These are phyloP conservation scores for Naganishia friedmannii DNA, from an alignment of 768 basidiomycete species.

Conservation along the genomic window DNA sequence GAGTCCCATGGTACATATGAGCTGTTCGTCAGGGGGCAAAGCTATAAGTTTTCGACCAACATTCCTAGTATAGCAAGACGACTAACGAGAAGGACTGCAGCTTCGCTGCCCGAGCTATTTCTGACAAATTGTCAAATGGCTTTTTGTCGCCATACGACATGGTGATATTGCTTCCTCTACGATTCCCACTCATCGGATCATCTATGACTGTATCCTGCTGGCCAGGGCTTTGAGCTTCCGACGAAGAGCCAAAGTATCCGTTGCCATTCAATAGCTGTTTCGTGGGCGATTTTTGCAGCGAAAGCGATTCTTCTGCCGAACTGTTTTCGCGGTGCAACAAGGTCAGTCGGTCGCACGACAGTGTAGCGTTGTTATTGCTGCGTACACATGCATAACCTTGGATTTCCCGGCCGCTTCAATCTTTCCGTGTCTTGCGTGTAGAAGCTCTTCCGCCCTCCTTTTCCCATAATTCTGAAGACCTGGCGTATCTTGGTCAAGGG, in stretches of 20 bases:
- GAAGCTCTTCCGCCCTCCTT: constrained; percentile 13
- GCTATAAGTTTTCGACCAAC: neutral
- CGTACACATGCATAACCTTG: constrained; percentile 18
- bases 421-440: constrained; percentile 13
- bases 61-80: neutral
- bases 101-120: constrained; percentile 11
- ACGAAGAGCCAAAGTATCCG: neutral
- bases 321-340: neutral
- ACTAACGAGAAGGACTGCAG: constrained; percentile 15
- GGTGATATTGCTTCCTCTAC: constrained; percentile 7
- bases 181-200: constrained; percentile 7
- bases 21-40: neutral
- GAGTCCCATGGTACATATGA: constrained; percentile 22
- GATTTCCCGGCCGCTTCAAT: constrained; percentile 15
- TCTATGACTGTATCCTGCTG: neutral
- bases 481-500: constrained; percentile 1
- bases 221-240: neutral
- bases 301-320: constrained; percentile 13
- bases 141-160: constrained; percentile 15
- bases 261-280: neutral
- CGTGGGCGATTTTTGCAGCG: constrained; percentile 9
- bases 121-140: constrained; percentile 16
- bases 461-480: neutral
- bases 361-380: no score
- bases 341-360: no score